phyloP scores from a whole-genome alignment of 1,139 yeast species.

The Blastobotrys capitulatus region DNA sequence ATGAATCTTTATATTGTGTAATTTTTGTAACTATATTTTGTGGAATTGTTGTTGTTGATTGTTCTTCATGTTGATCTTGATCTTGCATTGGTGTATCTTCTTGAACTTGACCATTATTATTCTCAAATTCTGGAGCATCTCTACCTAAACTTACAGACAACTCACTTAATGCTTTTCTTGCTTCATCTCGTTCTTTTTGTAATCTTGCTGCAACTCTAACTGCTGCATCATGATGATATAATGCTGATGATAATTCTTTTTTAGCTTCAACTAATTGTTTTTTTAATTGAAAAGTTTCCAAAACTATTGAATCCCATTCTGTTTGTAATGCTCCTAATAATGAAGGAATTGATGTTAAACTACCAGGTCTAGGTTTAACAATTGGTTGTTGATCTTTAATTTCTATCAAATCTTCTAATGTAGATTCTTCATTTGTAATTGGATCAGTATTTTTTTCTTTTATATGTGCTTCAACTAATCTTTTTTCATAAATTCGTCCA shows the following conservation, averaged over 20 bases:
- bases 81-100: background rate
- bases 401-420: slow-evolving; percentile 51
- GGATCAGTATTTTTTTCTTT: slow-evolving; percentile 72
- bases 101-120: too few species aligned
- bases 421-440: slow-evolving; percentile 55
- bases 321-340: slow-evolving; percentile 69
- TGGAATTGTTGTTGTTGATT: background rate
- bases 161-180: slow-evolving; percentile 51
- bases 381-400: slow-evolving; percentile 1
- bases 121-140: slow-evolving; percentile 9
- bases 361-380: slow-evolving; percentile 44
- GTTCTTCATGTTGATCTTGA: too few species aligned
- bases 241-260: slow-evolving; percentile 68
- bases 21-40: background rate
- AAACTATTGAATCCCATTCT: slow-evolving; percentile 85
- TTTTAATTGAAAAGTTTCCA: slow-evolving; percentile 72
- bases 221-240: slow-evolving; percentile 88
- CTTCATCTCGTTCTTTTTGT: slow-evolving; percentile 69
- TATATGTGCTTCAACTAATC: slow-evolving; percentile 57
- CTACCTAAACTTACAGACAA: slow-evolving; percentile 29
- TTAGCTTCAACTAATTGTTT: slow-evolving; percentile 64
- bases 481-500: slow-evolving; percentile 59
- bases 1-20: background rate
- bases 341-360: slow-evolving; percentile 68
- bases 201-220: slow-evolving; percentile 76